Evolutionary conservation across 2,329 filamentous ascomycete species (phyloP).

Genomic region (Fusarium oxysporum): DNA sequence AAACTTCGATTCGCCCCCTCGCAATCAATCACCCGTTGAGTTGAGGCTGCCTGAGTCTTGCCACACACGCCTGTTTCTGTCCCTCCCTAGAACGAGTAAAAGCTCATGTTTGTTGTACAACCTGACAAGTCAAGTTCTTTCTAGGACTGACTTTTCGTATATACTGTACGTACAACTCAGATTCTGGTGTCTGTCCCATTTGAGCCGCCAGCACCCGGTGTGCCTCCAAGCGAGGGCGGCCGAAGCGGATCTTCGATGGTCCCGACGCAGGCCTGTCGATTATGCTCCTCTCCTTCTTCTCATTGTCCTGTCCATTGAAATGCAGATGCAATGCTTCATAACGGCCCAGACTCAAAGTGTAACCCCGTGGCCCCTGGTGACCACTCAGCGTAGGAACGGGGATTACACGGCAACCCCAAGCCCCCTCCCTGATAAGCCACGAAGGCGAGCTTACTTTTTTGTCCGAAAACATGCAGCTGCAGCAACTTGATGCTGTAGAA

Average conservation of each 20-base stretch:
- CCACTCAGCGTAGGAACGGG: conserved; percentile 24
- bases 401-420: conserved; percentile 25
- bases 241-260: conserved; percentile 35
- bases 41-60: conserved; percentile 22
- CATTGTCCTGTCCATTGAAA: conserved; percentile 6
- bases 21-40: conserved; percentile 19
- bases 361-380: conserved; percentile 25
- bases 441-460: conserved; percentile 27
- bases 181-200: conserved; percentile 4
- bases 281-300: neutral
- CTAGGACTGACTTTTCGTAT: neutral
- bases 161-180: neutral
- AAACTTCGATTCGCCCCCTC: conserved; percentile 21
- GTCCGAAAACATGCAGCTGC: conserved; percentile 43
- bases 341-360: conserved; percentile 4
- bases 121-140: conserved; percentile 31
- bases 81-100: neutral
- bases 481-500: conserved; percentile 32
- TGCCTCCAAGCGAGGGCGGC: conserved; percentile 26
- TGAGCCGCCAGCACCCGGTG: conserved; percentile 36
- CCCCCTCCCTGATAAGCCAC: conserved; percentile 15
- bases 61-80: conserved; percentile 30
- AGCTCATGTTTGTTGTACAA: conserved; percentile 31
- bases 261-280: conserved; percentile 22
- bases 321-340: conserved; percentile 9